A percentile compares a stretch with the other conserved stretches of the same genome.
These are phyloP conservation scores for Ormosia emarginata DNA, from an alignment of 306 rosid genomes.

Conservation along the genomic window DNA sequence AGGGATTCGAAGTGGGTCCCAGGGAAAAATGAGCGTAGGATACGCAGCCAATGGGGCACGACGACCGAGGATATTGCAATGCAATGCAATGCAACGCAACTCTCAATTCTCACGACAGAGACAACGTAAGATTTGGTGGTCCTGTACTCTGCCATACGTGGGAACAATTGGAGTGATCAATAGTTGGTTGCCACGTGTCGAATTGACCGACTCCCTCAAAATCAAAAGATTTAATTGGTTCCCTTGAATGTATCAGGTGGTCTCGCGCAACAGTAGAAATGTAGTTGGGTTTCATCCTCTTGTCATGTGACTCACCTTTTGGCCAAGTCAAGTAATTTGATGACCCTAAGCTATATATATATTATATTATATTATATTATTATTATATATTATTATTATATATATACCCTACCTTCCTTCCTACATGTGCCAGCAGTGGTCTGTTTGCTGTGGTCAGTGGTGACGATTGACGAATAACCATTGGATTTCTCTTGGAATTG, in stretches of 20 bases:
- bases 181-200: not conserved
- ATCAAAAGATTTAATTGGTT: not conserved
- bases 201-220: not conserved
- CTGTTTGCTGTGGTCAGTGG: not conserved
- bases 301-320: not conserved
- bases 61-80: not conserved
- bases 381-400: too few species aligned
- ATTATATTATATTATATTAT: too few species aligned
- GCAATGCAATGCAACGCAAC: not conserved
- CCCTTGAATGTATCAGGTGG: not conserved
- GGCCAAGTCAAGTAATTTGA: not conserved
- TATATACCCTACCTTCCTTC: too few species aligned
- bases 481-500: too few species aligned
- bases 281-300: too few species aligned
- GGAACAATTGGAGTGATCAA: not conserved
- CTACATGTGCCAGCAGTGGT: not conserved
- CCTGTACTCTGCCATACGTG: not conserved
- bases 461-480: too few species aligned
- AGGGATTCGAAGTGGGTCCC: not conserved
- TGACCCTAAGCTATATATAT: not conserved
- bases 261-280: not conserved
- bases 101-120: not conserved
- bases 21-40: not conserved
- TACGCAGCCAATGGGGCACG: not conserved
- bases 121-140: conserved; percentile 23